Evolutionary conservation across 805 yeast genomes (phyloP), one percentile per base, ranked within the genome.

Genomic region (Kluyveromyces starmeri): DNA sequence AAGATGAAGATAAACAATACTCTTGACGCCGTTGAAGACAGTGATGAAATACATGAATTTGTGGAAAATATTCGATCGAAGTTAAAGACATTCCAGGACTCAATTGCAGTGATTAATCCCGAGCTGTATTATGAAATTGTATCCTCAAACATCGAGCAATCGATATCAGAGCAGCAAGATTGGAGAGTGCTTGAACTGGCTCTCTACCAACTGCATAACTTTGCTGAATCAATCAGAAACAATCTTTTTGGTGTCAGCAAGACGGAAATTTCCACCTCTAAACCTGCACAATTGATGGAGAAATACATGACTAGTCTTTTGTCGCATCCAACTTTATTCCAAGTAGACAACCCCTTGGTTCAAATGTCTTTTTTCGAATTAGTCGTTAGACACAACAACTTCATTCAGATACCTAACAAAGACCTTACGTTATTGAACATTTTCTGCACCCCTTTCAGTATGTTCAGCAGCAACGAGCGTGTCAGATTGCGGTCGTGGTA

Each of bases 161-260:
- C 34, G 60, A 65, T 48, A 52, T 51, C 40, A 2, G 26, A 30
- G n/a, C 46, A 48, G 16, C 45, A 43, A 6, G 74, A 77, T 43
- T 88, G 97, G 97, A 73, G 85, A 53, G 73, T 71, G 18, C 67
- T 84, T 25, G 99, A 92, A 58, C 67, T 92, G 43, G 96, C 95
- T 3, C 64, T 92, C 34, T 86, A 68, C 53, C 94, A 88, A 59
- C 68, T 92, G 50, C 72, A 75, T 35, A 80, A 78, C 44, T 77
- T 79, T 44, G 76, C 86, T 33, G 97, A 89, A 41, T 72, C 83
- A 37, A 65, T 88, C 38, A 75, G 84, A 55, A 82, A 78, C 48
- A 84, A 84, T 45, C 57, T 79, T n/a, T 73, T 85, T 58, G 76
- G 76, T 47, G 50, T 82, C 26, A 78, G 80, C 27, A 78, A 83